Evolutionary conservation across 208 protist species (phyloP), one percentile per base, ranked within the genome.

Genomic region (Trypanosoma melophagium): DNA sequence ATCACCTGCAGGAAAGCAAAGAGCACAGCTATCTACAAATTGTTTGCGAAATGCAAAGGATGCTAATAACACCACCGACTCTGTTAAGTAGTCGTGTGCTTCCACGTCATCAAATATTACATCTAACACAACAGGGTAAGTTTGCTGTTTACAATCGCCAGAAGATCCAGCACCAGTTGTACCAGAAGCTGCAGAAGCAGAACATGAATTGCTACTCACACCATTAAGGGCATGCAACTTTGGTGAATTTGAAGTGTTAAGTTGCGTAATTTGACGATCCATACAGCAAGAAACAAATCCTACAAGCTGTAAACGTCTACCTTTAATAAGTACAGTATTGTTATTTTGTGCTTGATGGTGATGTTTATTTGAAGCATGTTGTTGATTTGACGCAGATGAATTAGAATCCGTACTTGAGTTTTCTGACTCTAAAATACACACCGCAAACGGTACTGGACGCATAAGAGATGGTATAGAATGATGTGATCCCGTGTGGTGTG

Each of bases 21-120:
- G 68, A 77, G 91, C 91, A 75, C 77, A 84, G 51, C 82, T 82
- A 22, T 81, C 91, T 47, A 93, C 13, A 79, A 89, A 95, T 74
- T 95, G 89, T 55, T 87, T 90, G 59, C 89, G 81, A 69, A 92
- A 95, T 47, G 80, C 79, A 60, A 95, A 84, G 58, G 77, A 81
- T 49, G 89, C 89, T 59, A 95, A 66, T 59, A 95, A 78, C 24
- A 93, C 61, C 19, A 90, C 81, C 9, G 81, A 73, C 56, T 95
- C 86, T 21, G 83, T 69, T 50, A 95, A 60, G 52, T 82, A 89
- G 41, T 51, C 41, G 62, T 85, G 76, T 38, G 80, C 67, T 17
- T 74, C 67, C 50, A 82, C 69, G 38, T 95, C 78, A 47, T 89
- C 77, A 31, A 95, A 77, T 38, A 84, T 74, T 9, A 95, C 50